phyloP scores from a whole-genome alignment of 805 yeast genomes.

The Kuraishia hungarica region DNA sequence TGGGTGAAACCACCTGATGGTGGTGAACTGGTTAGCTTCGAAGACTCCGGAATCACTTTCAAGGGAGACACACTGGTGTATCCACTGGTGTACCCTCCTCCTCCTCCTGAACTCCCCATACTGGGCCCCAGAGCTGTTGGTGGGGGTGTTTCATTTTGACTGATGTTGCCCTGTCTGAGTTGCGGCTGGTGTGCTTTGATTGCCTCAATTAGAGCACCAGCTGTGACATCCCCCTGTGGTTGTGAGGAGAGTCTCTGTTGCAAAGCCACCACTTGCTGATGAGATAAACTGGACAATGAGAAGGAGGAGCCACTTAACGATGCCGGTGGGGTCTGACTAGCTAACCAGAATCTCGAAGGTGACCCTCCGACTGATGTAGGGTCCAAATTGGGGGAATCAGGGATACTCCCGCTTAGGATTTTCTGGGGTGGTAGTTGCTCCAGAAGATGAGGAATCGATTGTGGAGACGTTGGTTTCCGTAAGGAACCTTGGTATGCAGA shows the following conservation, averaged over 20 bases:
- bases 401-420: constrained; percentile 13
- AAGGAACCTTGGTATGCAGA: not conserved
- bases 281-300: not conserved
- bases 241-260: not conserved
- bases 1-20: not conserved
- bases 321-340: constrained; percentile 44
- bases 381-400: constrained; percentile 44
- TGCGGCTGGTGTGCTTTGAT: not conserved
- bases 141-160: not conserved
- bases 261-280: not conserved
- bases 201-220: not conserved
- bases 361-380: constrained; percentile 47
- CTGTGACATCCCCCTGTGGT: not conserved
- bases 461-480: not conserved
- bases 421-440: not conserved
- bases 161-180: not conserved
- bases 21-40: not conserved
- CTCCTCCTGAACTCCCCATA: not conserved
- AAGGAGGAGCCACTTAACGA: not conserved
- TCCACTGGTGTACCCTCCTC: not conserved
- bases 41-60: not conserved
- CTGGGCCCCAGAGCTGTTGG: not conserved
- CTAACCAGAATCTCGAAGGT: constrained; percentile 45
- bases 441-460: not conserved
- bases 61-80: not conserved